Percentiles rank a stretch among this genome's conserved stretches.
Evolutionary conservation across 179 eudicot species (phyloP).

Genomic region (Sideroxylon spinosum): DNA sequence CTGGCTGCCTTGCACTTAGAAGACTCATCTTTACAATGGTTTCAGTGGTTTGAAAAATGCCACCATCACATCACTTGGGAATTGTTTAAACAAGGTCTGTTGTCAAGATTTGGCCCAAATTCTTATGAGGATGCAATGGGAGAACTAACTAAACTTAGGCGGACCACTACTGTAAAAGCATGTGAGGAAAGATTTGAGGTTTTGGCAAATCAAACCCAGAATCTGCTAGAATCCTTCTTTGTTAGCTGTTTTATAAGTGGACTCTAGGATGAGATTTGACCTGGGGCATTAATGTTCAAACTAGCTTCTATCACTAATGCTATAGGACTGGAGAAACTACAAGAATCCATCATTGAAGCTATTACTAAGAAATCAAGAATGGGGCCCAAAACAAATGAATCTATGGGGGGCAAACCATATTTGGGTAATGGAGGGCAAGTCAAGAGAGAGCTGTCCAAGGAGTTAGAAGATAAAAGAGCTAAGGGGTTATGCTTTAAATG

Average conservation of each 20-base stretch:
- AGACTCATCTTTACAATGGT: not conserved
- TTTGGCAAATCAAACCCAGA: not conserved
- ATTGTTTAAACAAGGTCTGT: not conserved
- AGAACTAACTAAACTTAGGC: not conserved
- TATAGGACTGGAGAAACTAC: not conserved
- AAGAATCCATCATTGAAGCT: not conserved
- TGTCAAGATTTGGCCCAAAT: not conserved
- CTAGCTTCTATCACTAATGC: not conserved
- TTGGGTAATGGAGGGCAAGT: too few relatives aligned
- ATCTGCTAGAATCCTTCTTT: not conserved
- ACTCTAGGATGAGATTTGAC: not conserved
- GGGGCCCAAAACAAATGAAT: too few relatives aligned
- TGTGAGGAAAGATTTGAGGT: too few relatives aligned
- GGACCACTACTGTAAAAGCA: not conserved
- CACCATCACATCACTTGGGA: not conserved
- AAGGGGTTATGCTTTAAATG: not conserved
- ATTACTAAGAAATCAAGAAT: not conserved
- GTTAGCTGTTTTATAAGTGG: not conserved
- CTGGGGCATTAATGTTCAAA: not conserved
- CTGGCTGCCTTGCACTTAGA: not conserved
- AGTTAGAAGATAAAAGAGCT: not conserved
- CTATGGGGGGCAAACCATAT: too few relatives aligned
- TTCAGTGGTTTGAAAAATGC: not conserved
- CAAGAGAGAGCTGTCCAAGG: not conserved
- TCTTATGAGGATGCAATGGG: not conserved